Conservation (phyloP, 345 rosid species). For the Arabidopsis arenosa region DNA sequence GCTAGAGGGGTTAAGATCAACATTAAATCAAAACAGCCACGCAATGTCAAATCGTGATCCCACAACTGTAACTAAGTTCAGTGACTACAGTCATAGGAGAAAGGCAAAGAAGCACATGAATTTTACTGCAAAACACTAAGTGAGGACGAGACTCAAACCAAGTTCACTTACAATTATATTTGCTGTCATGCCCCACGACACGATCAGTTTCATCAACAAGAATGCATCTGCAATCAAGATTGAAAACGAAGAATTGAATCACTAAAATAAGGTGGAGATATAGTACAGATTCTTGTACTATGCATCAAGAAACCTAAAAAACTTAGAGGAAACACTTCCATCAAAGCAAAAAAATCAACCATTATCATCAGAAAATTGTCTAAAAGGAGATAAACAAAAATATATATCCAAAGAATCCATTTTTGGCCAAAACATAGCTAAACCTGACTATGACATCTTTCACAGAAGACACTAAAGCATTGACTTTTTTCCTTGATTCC, state of each 20-base stretch:
- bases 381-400: background rate
- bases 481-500: conserved; percentile 14
- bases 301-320: background rate
- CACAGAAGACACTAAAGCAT: conserved; percentile 8
- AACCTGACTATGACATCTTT: conserved; percentile 15
- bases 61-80: background rate
- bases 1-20: background rate
- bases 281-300: too few species aligned
- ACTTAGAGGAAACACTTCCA: background rate
- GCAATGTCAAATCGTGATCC: background rate
- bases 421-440: conserved; percentile 4
- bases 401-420: background rate
- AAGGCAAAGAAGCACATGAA: background rate
- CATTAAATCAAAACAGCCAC: conserved; percentile 1
- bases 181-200: conserved; percentile 87
- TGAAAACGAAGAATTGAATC: conserved; percentile 16
- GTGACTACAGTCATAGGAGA: background rate
- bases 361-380: background rate
- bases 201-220: conserved; percentile 87
- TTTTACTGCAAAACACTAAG: conserved; percentile 4
- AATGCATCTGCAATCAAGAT: conserved; percentile 76
- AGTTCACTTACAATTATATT: conserved; percentile 78
- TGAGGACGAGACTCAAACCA: background rate
- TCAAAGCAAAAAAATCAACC: conserved; percentile 13
- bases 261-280: background rate